Evolutionary conservation across 768 basidiomycete genomes (phyloP).

Genomic region (Kwoniella heveanensis): DNA sequence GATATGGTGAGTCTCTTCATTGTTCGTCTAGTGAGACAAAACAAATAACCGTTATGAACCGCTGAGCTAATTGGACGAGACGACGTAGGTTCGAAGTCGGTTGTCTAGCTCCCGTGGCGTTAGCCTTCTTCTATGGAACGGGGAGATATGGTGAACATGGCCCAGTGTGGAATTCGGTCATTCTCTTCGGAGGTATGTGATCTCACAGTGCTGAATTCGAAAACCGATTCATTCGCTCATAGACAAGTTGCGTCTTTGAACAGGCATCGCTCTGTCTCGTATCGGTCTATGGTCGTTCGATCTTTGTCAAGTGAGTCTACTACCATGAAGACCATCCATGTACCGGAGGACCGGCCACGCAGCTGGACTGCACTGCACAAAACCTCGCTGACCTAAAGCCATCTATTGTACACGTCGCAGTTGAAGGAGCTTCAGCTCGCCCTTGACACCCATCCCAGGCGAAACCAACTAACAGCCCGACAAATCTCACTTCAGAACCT

Average conservation of each 20-base stretch:
- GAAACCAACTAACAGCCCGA: conserved; percentile 47
- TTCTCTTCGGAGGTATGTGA: conserved; percentile 35
- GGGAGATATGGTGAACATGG: conserved; percentile 40
- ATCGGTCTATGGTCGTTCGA: conserved; percentile 55
- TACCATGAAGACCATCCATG: no score
- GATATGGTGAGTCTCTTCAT: conserved; percentile 42
- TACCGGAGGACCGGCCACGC: no score
- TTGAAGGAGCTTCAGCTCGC: conserved; percentile 51
- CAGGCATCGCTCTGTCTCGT: conserved; percentile 49
- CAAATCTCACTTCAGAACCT: conserved; percentile 51
- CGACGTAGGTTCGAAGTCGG: conserved; percentile 44
- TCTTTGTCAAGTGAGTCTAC: conserved; percentile 43
- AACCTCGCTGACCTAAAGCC: no score
- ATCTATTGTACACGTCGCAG: no score
- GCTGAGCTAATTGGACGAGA: no score
- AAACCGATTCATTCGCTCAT: no score
- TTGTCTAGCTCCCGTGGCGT: conserved; percentile 45
- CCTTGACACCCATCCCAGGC: conserved; percentile 45
- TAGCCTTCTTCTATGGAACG: conserved; percentile 50
- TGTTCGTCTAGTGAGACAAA: no score
- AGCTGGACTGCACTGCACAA: no score
- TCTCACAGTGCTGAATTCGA: no score
- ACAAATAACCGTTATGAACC: no score
- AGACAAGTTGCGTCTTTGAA: not conserved
- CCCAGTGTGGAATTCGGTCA: conserved; percentile 34